Base-by-base conservation (phyloP, 805 yeast species). In the Torulaspora delbrueckii region DNA sequence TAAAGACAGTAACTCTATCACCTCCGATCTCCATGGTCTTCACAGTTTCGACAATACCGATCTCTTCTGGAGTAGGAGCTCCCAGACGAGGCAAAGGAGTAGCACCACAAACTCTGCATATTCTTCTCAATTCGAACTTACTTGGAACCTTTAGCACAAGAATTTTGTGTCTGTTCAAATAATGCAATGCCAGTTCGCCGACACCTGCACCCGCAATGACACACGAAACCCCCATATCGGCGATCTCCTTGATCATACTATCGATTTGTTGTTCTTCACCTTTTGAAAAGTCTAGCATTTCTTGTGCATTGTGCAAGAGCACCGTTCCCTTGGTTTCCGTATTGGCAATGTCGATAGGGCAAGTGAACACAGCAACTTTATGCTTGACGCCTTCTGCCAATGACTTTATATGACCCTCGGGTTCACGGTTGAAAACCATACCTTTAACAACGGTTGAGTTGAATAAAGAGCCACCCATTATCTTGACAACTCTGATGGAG, bases 311-410 rank as follows among this genome's bases (percentile, higher is more conserved):
- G 71, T 93, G 96, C 55, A 93, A 76, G 59, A 93, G 74, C 40
- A 93, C 99, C 12, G 99, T 93, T 41, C 99, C 98, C 71, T 91
- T 91, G 18, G 98, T 91, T 71, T 93, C 99, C n/a, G 99, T 90
- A 50, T 89, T 84, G 10, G 96, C 84, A 50, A 87, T 87, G 69
- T 93, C 99, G 45, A 93, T 80, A 23, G 98, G 97, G 66, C 96
- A 84, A 7, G 96, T 88, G 72, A 75, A 93, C 2, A 89, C 90
- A 8, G 86, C 99, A 37, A 93, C 98, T 65, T 87, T 89, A 13
- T 95, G 80, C 56, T 76, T 80, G 37, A 66, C 59, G 27, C 57
- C 63, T 26, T 51, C 55, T n/a, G 60, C 47, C 46, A 84, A 71
- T 51, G 81, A 76, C 63, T 87, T 88, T 40, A 90, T 69, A 55